A percentile compares a stretch with the other conserved stretches of the same genome.
These are phyloP conservation scores for Leccinum subfulvum DNA, from an alignment of 1,284 basidiomycete species.

Conservation along the genomic window DNA sequence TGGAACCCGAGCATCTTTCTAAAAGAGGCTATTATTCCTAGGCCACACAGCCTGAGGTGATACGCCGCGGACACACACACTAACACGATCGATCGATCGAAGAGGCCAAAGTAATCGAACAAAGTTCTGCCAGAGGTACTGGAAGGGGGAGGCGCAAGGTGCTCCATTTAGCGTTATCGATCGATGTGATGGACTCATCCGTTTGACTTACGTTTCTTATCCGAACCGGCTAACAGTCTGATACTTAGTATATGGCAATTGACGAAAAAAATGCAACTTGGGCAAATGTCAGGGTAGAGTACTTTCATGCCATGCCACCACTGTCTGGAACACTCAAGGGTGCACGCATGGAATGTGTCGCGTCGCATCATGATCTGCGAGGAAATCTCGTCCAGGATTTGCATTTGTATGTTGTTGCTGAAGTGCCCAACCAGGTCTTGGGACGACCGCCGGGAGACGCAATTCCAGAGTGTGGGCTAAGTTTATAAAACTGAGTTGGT, in stretches of 20 bases:
- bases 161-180: background rate
- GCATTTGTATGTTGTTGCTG: too few species aligned
- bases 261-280: background rate
- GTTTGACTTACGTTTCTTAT: background rate
- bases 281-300: background rate
- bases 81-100: background rate
- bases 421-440: too few species aligned
- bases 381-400: too few species aligned
- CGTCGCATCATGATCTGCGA: too few species aligned
- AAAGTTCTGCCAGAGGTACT: background rate
- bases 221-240: background rate
- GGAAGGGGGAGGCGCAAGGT: background rate
- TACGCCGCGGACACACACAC: background rate
- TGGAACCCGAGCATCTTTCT: background rate
- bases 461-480: background rate
- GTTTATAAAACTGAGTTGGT: background rate
- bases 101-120: background rate
- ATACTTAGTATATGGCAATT: background rate
- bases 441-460: background rate
- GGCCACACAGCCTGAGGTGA: background rate
- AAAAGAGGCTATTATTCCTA: background rate
- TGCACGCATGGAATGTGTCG: too few species aligned
- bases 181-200: background rate
- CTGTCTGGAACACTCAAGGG: too few species aligned
- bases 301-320: too few species aligned